Evolutionary conservation across 75 land plant species (phyloP).

Genomic region (Picea glauca): DNA sequence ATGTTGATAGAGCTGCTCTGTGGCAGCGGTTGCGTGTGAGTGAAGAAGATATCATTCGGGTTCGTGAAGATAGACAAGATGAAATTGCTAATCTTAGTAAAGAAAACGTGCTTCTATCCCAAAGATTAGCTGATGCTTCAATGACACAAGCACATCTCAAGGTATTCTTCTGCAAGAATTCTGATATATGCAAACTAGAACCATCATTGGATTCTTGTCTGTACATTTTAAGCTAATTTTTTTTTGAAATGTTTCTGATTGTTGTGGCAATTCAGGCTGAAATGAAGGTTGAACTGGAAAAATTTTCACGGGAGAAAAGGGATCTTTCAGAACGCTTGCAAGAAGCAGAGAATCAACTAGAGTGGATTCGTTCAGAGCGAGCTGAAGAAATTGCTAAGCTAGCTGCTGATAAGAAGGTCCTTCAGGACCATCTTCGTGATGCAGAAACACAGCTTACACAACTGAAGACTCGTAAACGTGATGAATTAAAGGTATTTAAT

Average conservation of each 20-base stretch:
- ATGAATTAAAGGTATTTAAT: conserved; percentile 39
- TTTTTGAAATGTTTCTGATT: not conserved
- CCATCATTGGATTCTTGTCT: not conserved
- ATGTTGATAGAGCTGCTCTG: conserved; percentile 28
- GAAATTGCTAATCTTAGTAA: conserved; percentile 27
- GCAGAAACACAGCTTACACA: conserved; percentile 45
- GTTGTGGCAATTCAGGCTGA: conserved; percentile 22
- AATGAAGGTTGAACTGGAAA: conserved; percentile 36
- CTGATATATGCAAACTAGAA: not conserved
- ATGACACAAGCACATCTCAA: conserved; percentile 34
- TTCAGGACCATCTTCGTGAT: conserved; percentile 41
- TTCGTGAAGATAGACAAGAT: conserved; percentile 34
- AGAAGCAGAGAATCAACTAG: conserved; percentile 51
- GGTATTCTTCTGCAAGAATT: conserved; percentile 13
- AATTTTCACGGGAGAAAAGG: conserved; percentile 32
- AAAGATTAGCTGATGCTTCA: conserved; percentile 33
- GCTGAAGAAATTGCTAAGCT: conserved; percentile 40
- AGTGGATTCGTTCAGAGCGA: conserved; percentile 45
- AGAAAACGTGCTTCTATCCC: conserved; percentile 31
- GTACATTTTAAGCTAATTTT: not conserved
- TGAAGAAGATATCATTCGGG: conserved; percentile 28
- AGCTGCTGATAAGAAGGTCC: conserved; percentile 24
- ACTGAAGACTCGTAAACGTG: conserved; percentile 46
- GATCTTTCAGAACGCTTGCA: conserved; percentile 36
- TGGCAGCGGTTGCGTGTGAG: conserved; percentile 34